Evolutionary conservation across 2,329 filamentous ascomycete species (phyloP), one percentile per base, ranked within the genome.

Genomic region (Lachnellula occidentalis): DNA sequence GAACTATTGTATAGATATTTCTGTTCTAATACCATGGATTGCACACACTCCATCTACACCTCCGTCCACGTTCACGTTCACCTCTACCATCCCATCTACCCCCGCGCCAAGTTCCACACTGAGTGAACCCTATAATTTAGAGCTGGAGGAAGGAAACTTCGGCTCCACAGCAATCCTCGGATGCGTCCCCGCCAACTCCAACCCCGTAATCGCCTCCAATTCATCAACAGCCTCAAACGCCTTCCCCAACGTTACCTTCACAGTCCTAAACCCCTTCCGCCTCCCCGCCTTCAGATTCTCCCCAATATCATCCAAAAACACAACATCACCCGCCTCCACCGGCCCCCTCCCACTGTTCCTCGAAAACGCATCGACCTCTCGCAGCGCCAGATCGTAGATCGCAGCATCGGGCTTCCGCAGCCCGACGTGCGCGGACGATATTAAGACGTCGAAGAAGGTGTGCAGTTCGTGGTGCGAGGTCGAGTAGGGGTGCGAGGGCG

Each of bases 281-380:
- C 78, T 88, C 1, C 85, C 94, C 45, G 80, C 86, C 75, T 92
- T 94, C 55, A 97, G 71, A 69, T 99, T 99, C 71, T 92, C 85
- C 1, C 94, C 94, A 69, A 99, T 88, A 65, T 89, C 86, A 70
- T 89, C 94, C 48, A 96, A 72, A 69, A 99, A 99, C 4, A 95
- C 72, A 45, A 96, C 76, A 53, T 96, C 90, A 0, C 74, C 74
- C 0, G 86, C 73, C 53, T 73, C 70, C 8, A 95, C 75, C 0
- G 78, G 74, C 5, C 73, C 71, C 73, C 69, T 68, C 63, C 74
- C 73, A 47, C 82, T 82, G 22, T 74, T 70, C 66, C 73, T 76
- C 1, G 85, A 82, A 61, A 82, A 82, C 57, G 80, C 77, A 64
- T 88, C 77, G 60, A 94, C 76, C 62, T 82, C 78, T 53, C 78